Conservation (phyloP, 306 rosid genomes). For the Rubus idaeus region DNA sequence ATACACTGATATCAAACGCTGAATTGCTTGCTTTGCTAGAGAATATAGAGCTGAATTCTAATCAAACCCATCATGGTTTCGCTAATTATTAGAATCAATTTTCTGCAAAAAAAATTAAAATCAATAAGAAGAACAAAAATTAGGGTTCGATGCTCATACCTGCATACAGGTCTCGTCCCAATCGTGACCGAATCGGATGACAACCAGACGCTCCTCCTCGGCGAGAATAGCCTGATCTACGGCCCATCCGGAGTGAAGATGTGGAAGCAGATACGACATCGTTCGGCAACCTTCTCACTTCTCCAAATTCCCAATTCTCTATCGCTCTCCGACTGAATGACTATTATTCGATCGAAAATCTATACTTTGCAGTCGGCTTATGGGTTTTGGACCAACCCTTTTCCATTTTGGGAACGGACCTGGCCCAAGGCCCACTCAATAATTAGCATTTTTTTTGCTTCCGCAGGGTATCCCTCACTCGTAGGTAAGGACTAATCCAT, state of each 20-base stretch:
- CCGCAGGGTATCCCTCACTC: too few species aligned
- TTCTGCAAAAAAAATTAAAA: not conserved
- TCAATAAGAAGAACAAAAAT: not conserved
- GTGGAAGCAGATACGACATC: constrained; percentile 52
- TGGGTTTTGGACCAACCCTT: too few species aligned
- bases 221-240: constrained; percentile 88
- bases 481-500: too few species aligned
- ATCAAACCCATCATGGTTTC: not conserved
- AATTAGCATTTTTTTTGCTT: too few species aligned
- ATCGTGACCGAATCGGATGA: constrained; percentile 82
- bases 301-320: not conserved
- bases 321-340: too few species aligned
- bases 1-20: not conserved
- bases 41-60: too few species aligned
- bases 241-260: constrained; percentile 65
- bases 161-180: constrained; percentile 95
- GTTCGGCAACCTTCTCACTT: not conserved
- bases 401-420: too few species aligned
- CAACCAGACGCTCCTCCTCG: constrained; percentile 81
- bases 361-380: too few species aligned
- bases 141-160: constrained; percentile 33
- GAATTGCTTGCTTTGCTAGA: not conserved
- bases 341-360: too few species aligned
- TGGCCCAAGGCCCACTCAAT: too few species aligned
- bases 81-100: not conserved